phyloP scores from a whole-genome alignment of 1,284 basidiomycete genomes.

The Puccinia novopanici region DNA sequence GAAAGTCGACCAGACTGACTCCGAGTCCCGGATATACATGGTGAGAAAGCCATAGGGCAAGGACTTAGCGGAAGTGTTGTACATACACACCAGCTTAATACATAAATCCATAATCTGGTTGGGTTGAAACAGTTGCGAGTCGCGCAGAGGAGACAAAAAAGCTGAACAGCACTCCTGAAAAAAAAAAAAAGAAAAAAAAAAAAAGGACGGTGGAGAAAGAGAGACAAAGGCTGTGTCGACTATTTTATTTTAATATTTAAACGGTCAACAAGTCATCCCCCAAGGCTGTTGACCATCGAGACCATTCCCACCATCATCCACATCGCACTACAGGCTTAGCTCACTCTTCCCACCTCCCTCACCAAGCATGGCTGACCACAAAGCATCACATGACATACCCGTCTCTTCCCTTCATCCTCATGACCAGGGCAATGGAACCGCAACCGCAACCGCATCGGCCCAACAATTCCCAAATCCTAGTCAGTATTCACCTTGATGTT shows the following conservation, averaged over 20 bases:
- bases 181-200: not conserved
- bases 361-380: not conserved
- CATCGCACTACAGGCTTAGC: too few relatives aligned
- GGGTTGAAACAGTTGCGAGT: conserved; percentile 17
- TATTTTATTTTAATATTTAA: not conserved
- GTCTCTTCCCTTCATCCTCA: conserved; percentile 22
- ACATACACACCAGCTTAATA: not conserved
- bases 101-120: conserved; percentile 28
- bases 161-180: conserved; percentile 27
- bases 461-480: conserved; percentile 36
- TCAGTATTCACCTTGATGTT: conserved; percentile 24
- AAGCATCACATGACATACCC: conserved; percentile 19
- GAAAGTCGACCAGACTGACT: not conserved
- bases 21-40: conserved; percentile 16
- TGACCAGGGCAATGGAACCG: not conserved
- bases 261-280: not conserved
- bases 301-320: not conserved
- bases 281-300: conserved; percentile 16
- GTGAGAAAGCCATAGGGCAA: conserved; percentile 30
- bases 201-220: not conserved
- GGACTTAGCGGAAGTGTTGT: not conserved
- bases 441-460: not conserved
- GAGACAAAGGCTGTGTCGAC: not conserved
- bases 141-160: not conserved
- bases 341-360: not conserved